Evolutionary conservation across 371 early-diverging fungal genomes (phyloP).

Genomic region (Rhizopus delemar): DNA sequence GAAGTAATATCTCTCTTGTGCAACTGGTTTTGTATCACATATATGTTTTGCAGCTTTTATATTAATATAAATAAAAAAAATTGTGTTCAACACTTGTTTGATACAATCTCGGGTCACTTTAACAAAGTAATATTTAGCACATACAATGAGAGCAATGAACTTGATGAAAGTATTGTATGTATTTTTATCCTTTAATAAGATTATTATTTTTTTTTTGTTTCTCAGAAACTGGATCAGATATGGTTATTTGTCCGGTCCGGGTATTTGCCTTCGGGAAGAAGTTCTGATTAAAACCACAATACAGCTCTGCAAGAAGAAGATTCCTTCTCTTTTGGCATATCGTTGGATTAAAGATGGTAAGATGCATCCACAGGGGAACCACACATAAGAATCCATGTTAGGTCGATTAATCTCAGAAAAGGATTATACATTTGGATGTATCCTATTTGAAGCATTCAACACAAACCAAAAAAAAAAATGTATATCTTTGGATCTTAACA

Average conservation of each 20-base stretch:
- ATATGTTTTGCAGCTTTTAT: neutral
- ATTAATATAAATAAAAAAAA: neutral
- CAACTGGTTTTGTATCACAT: neutral
- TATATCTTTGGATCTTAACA: too few relatives aligned
- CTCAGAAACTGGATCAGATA: neutral
- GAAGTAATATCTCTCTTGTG: neutral
- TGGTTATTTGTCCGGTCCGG: neutral
- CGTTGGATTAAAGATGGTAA: conserved; percentile 27
- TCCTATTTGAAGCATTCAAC: neutral
- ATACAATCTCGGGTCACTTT: too few relatives aligned
- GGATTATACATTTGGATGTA: neutral
- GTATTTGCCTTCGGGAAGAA: neutral
- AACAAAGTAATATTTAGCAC: too few relatives aligned
- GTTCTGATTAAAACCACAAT: neutral
- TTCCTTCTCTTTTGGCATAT: conserved; percentile 29
- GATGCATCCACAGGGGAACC: neutral
- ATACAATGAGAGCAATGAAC: too few relatives aligned
- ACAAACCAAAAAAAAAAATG: too few relatives aligned
- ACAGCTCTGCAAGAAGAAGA: neutral
- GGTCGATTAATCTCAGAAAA: neutral
- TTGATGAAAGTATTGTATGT: too few relatives aligned
- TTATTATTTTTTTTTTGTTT: too few relatives aligned
- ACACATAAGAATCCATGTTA: conserved; percentile 1
- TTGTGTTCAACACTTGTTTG: too few relatives aligned
- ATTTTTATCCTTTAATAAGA: too few relatives aligned